phyloP scores from a whole-genome alignment of 2,329 filamentous ascomycete species.

The Xylogone sp. region DNA sequence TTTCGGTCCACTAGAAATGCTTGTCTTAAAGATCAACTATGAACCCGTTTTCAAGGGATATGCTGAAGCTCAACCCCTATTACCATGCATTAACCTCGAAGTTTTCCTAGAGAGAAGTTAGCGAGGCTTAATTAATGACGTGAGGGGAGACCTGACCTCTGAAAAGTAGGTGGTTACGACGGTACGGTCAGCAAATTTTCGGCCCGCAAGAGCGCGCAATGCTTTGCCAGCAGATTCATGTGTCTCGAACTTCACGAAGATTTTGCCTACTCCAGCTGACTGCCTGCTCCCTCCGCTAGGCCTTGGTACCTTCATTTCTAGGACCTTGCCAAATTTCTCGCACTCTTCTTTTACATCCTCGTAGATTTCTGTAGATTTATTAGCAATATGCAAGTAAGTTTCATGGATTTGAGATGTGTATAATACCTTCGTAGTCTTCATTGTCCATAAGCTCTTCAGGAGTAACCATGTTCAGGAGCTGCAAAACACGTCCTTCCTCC shows the following conservation, averaged over 20 bases:
- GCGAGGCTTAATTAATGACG: conserved; percentile 9
- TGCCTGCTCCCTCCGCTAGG: conserved; percentile 80
- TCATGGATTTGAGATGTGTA: conserved; percentile 1
- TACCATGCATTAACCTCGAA: conserved; percentile 59
- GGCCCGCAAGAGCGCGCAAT: conserved; percentile 81
- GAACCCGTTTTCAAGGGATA: not conserved
- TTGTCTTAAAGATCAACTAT: not conserved
- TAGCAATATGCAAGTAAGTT: conserved; percentile 26
- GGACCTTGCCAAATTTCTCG: conserved; percentile 78
- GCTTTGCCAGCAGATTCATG: conserved; percentile 78
- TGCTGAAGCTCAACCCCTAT: not conserved
- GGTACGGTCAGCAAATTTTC: conserved; percentile 94
- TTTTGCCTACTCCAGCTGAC: conserved; percentile 90
- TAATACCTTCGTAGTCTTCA: conserved; percentile 88
- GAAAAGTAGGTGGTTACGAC: conserved; percentile 96
- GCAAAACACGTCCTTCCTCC: conserved; percentile 79
- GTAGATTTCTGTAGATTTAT: conserved; percentile 71
- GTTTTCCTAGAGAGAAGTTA: conserved; percentile 65
- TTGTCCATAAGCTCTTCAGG: conserved; percentile 89
- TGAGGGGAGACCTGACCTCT: conserved; percentile 55
- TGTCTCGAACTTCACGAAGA: conserved; percentile 89
- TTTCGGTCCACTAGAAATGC: not conserved
- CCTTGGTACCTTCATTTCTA: conserved; percentile 90
- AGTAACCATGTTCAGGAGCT: conserved; percentile 98
- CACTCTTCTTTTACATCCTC: conserved; percentile 95